A percentile compares a stretch with the other conserved stretches of the same genome.
phyloP scores from a whole-genome alignment of 2,329 filamentous ascomycete species.

The Aureobasidium subglaciale region DNA sequence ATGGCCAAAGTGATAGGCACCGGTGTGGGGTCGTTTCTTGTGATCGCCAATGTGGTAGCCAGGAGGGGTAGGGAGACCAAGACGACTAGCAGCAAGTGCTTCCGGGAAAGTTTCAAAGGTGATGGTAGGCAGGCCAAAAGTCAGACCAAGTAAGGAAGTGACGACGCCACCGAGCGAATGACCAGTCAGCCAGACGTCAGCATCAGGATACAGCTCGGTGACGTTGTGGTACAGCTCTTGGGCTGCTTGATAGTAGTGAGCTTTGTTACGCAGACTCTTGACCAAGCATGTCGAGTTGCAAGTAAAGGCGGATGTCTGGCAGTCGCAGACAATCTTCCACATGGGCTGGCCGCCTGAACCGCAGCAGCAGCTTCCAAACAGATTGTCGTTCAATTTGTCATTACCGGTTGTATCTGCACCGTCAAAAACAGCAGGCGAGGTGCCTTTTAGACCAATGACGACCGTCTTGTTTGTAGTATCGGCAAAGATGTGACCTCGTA shows the following conservation, averaged over 20 bases:
- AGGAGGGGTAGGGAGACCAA: conserved; percentile 81
- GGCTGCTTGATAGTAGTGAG: conserved; percentile 84
- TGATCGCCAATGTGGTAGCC: conserved; percentile 64
- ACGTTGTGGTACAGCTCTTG: conserved; percentile 89
- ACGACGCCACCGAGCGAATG: conserved; percentile 91
- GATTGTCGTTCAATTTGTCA: conserved; percentile 95
- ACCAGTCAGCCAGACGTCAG: conserved; percentile 82
- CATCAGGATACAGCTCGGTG: conserved; percentile 75
- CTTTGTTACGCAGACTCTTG: conserved; percentile 68
- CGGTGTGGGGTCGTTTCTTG: conserved; percentile 65
- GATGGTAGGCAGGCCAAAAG: conserved; percentile 82
- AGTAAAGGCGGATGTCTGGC: conserved; percentile 75
- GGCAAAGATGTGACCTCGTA: conserved; percentile 87
- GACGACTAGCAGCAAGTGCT: conserved; percentile 72
- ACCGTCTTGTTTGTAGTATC: conserved; percentile 80
- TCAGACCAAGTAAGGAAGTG: conserved; percentile 79
- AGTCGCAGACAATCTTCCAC: conserved; percentile 90
- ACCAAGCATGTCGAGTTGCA: conserved; percentile 90
- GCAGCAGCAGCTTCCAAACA: conserved; percentile 97
- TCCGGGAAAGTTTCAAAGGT: conserved; percentile 93
- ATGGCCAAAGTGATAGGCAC: conserved; percentile 85
- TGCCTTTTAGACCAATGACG: conserved; percentile 89
- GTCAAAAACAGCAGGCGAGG: conserved; percentile 77
- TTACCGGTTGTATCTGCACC: conserved; percentile 96
- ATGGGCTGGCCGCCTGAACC: conserved; percentile 84